Conservation (phyloP, 208 protist species). For the Leishmania major region DNA sequence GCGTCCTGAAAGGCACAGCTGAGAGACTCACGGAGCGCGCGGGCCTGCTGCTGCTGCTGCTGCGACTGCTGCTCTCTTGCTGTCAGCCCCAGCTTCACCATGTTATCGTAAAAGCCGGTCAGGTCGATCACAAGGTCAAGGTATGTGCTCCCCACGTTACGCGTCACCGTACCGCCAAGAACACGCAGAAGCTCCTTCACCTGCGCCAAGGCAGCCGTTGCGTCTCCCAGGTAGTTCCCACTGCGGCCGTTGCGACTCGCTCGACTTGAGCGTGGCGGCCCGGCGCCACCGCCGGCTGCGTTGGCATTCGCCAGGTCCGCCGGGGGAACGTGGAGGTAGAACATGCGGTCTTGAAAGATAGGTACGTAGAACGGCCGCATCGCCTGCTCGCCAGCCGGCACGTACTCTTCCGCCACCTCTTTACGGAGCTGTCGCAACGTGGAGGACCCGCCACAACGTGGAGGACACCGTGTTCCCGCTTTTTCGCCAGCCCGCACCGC, state of each 20-base stretch:
- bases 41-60: constrained; percentile 1
- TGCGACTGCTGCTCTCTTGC: constrained; percentile 10
- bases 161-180: constrained; percentile 67
- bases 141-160: constrained; percentile 38
- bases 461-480: background rate
- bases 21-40: constrained; percentile 33
- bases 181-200: constrained; percentile 60
- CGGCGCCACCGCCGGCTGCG: background rate
- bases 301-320: constrained; percentile 14
- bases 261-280: background rate
- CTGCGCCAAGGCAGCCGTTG: constrained; percentile 40
- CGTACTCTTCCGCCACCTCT: constrained; percentile 42
- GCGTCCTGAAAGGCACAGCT: constrained; percentile 44
- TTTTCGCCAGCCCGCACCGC: background rate
- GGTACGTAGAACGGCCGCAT: constrained; percentile 57
- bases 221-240: constrained; percentile 19
- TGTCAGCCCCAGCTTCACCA: constrained; percentile 11
- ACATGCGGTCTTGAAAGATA: constrained; percentile 56
- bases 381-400: constrained; percentile 42
- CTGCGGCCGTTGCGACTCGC: background rate
- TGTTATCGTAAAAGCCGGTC: constrained; percentile 35
- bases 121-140: constrained; percentile 63
- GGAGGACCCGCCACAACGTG: background rate
- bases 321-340: constrained; percentile 41
- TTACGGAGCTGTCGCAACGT: constrained; percentile 27